Evolutionary conservation across 2,329 filamentous ascomycete genomes (phyloP), one percentile per base, ranked within the genome.

Genomic region (Arthrinium phaeospermum): DNA sequence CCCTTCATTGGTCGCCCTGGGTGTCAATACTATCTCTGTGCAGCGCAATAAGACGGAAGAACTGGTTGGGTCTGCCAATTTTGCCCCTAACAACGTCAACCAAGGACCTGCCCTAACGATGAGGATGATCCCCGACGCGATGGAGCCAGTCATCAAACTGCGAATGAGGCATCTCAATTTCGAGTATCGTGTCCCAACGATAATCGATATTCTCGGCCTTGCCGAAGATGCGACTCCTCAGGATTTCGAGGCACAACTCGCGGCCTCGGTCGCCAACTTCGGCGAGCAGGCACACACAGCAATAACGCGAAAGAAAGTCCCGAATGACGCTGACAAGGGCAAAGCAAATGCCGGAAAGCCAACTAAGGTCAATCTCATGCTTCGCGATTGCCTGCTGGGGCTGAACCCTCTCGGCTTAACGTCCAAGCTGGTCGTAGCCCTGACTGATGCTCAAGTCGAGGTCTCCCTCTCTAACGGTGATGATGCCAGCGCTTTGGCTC

Each of bases 41-140:
- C 85, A 82, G 69, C 89, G 94, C 47, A 94, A 95, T 75, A 84
- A 86, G 1, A 85, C 84, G 0, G 94, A 97, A 79, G 89, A 94
- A 67, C 85, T 99, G 16, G 77, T 98, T 6, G 91, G 91, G 53
- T 90, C 86, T 24, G 79, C 80, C 5, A 22, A 79, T 75, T 70
- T 72, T 75, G 72, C 80, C 78, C 37, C 77, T 76, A 71, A 80
- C 77, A 53, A 80, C 76, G 46, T 75, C 30, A 68, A 72, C 67
- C 34, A 75, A 67, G 71, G 79, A 3, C 83, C 89, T 1, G 94
- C 95, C 75, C 81, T 98, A 70, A 98, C 97, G 91, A 90, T 93
- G 73, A 90, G 96, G 69, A 93, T 98, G 84, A 93, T 99, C 75
- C 94, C 94, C 0, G 95, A 98, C 79, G 96, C 98, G 80, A 94